Percentiles rank a stretch among this genome's conserved stretches.
phyloP scores from a whole-genome alignment of 305 asterid genomes.

The Fraxinus dipetala region DNA sequence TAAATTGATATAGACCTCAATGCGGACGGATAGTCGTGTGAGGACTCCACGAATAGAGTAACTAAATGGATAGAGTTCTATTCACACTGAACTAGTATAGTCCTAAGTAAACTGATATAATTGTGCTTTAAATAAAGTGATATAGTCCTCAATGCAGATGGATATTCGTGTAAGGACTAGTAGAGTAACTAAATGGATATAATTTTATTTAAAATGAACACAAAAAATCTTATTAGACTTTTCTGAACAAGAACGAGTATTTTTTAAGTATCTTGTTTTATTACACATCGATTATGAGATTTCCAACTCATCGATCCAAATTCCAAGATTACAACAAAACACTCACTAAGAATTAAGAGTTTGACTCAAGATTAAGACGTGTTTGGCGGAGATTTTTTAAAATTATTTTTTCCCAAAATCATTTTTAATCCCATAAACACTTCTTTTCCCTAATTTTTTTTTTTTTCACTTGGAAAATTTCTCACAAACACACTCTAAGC shows the following conservation, averaged over 20 bases:
- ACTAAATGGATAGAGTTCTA: background rate
- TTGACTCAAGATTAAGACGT: background rate
- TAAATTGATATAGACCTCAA: background rate
- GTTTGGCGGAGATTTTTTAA: background rate
- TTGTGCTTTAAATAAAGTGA: background rate
- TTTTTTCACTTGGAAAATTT: background rate
- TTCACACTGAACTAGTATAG: too few relatives aligned
- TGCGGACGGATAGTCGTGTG: background rate
- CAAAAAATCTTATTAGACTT: too few relatives aligned
- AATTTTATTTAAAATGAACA: too few relatives aligned
- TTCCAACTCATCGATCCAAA: too few relatives aligned
- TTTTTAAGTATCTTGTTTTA: too few relatives aligned
- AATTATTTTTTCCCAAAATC: too few relatives aligned
- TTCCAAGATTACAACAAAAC: background rate
- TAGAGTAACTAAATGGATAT: too few relatives aligned
- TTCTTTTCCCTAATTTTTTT: background rate
- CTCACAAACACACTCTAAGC: background rate
- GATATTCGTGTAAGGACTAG: too few relatives aligned
- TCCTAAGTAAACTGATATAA: background rate
- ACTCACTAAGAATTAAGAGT: background rate
- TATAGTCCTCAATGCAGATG: too few relatives aligned
- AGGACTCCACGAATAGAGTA: background rate
- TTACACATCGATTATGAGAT: too few relatives aligned
- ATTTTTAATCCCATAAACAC: background rate
- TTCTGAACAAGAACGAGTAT: too few relatives aligned